Evolutionary conservation across 176 grass and related monocot species (phyloP), one percentile per base, ranked within the genome.

Genomic region (Aegilops bicornis): DNA sequence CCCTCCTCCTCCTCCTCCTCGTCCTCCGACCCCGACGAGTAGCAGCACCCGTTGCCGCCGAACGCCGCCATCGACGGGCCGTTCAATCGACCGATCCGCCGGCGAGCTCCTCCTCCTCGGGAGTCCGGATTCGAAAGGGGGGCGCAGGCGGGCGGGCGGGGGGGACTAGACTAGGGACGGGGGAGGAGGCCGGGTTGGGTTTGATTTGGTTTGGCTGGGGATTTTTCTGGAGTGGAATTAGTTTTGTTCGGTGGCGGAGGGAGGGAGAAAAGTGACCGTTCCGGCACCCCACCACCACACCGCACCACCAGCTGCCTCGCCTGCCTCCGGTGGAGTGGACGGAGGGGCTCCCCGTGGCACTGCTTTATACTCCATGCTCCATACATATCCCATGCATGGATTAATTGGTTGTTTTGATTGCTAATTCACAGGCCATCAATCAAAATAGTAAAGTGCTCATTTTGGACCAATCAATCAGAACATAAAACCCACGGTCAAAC

Each of bases 1-100:
- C 96, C 93, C 86, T 98, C 96, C 42, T 98, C 96, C 37, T 98
- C 95, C 17, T 91, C 91, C 76, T 89, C 73, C 47, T 76, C 73
- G 25, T 75, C 93, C 32, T 71, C 89, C 77, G 91, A 94, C 23
- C 79, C 84, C 76, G 89, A 91, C 29, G 85, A 91, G 75, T 47
- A 84, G 67, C 36, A 60, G 81, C 2, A 22, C 54, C 77, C 68
- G 60, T 12, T 24, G 79, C 71, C 78, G 31, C 84, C 79, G 73
- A 90, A 71, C 73, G 82, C 72, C 72, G 42, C 71, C 79, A 82
- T 81, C 89, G 23, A 13, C 6, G 36, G 1, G 40, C 42, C 32
- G 32, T 33, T 33, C 32, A 33, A 33, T 32, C 11, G 19, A 47
- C 45, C 56, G 76, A 27, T 37, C 25, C 54, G 64, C 43, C 29